These are phyloP conservation scores for Penicillium sp. DNA, from an alignment of 2,329 filamentous ascomycete species.

Conservation along the genomic window DNA sequence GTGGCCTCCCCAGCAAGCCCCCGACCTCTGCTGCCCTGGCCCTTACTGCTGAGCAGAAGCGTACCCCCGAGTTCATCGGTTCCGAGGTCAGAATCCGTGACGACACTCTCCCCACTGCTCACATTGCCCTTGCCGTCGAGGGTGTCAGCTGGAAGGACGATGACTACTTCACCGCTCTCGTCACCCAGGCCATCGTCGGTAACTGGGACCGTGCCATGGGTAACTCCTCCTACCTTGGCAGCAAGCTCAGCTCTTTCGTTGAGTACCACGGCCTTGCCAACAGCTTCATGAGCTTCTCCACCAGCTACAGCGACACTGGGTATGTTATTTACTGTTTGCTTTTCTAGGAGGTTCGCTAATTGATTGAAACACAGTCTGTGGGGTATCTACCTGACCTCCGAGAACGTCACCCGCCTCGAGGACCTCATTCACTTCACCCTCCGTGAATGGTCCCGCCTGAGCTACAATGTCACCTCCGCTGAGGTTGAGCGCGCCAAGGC, in stretches of 20 bases:
- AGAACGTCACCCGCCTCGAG: constrained; percentile 77
- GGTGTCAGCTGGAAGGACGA: constrained; percentile 99
- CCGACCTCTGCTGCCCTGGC: constrained; percentile 64
- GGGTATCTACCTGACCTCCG: constrained; percentile 97
- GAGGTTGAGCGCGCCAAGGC: constrained; percentile 98
- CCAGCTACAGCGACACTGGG: constrained; percentile 98
- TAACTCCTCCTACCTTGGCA: constrained; percentile 91
- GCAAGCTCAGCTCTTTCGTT: constrained; percentile 91
- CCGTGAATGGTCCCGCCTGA: constrained; percentile 94
- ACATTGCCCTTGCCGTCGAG: constrained; percentile 97
- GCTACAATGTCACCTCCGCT: constrained; percentile 73
- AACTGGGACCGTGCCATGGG: constrained; percentile 99
- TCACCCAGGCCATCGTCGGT: constrained; percentile 95
- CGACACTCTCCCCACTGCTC: constrained; percentile 88
- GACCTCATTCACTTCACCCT: constrained; percentile 97
- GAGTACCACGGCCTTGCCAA: constrained; percentile 93
- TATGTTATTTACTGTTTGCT: constrained; percentile 43
- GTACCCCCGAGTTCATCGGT: constrained; percentile 87
- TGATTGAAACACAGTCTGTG: too few species aligned
- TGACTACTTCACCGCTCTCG: constrained; percentile 96
- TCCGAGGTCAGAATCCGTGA: constrained; percentile 93
- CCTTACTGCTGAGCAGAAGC: constrained; percentile 65
- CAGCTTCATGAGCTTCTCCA: constrained; percentile 99
- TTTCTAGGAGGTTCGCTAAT: too few species aligned
- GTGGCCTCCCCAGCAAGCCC: constrained; percentile 64